Conservation (phyloP, 805 yeast genomes). For the Vanderwaltozyma polyspora region DNA sequence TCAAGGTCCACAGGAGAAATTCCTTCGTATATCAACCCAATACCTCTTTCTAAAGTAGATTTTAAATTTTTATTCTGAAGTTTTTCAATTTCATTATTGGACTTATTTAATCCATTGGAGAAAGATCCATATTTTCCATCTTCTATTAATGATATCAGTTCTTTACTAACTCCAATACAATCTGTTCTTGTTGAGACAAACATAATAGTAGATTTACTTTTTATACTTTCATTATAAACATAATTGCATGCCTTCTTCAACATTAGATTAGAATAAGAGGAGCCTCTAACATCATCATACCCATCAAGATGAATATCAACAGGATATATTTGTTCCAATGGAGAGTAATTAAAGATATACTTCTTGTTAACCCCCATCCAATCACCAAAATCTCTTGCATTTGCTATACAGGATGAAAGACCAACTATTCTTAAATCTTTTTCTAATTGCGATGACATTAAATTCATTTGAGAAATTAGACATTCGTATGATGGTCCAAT, state of each 20-base stretch:
- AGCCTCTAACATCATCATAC: constrained; percentile 31
- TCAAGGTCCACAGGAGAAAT: constrained; percentile 46
- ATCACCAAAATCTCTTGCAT: constrained; percentile 66
- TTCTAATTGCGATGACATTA: constrained; percentile 57
- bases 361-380: constrained; percentile 70
- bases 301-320: constrained; percentile 48
- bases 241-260: constrained; percentile 35
- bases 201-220: constrained; percentile 32
- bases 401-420: constrained; percentile 57
- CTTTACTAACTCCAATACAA: constrained; percentile 41
- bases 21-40: constrained; percentile 49
- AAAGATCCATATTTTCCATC: background rate
- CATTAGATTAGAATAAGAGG: constrained; percentile 36
- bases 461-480: constrained; percentile 57
- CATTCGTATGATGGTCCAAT: constrained; percentile 60
- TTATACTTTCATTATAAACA: constrained; percentile 1
- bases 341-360: constrained; percentile 58
- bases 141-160: constrained; percentile 17
- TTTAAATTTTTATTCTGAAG: constrained; percentile 38
- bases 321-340: constrained; percentile 46
- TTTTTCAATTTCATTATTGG: constrained; percentile 13
- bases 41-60: constrained; percentile 41
- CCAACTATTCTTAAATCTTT: constrained; percentile 52
- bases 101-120: background rate
- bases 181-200: constrained; percentile 49